Evolutionary conservation across 495 filamentous ascomycete species (phyloP), one percentile per base, ranked within the genome.

Genomic region (Aspergillus leporis): DNA sequence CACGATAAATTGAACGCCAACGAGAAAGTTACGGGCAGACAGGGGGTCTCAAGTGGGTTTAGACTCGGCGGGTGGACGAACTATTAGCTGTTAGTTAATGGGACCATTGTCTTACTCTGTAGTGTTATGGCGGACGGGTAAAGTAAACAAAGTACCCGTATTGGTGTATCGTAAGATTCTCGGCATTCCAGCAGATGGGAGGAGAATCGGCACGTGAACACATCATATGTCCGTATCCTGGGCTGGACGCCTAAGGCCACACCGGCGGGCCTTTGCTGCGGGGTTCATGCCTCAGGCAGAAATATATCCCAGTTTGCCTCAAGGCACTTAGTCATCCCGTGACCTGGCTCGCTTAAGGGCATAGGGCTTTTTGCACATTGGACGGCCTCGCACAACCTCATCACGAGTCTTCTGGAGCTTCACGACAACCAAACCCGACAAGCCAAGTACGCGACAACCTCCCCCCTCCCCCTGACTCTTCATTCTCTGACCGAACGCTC

Each of bases 391-490:
- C 73, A 73, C 70, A 73, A 71, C 69, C 62, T 58, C 73, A 71
- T 74, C 70, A 70, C 70, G 64, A 70, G 67, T 65, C 65, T 71
- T 63, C 66, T 66, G 71, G 70, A 71, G 68, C 59, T 62, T 61
- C 53, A 61, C 71, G 71, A 74, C 74, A 74, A 76, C 72, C 74
- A 71, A 76, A 70, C 71, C 72, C 75, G 72, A 75, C 74, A 78
- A 74, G 63, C 72, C 70, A 74, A 76, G 74, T 78, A 78, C 75
- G 72, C 67, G 62, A 64, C 59, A 70, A 61, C 60, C 66, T 65
- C 60, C 65, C 61, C 61, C 19, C 63, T 62, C 60, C 52, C 57
- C 52, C 55, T 51, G 43, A 58, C 30, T 53, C 38, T 46, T 59
- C 63, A 65, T 53, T 64, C 64, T 69, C 70, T 72, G 59, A 72